Evolutionary conservation across 805 yeast genomes (phyloP).

Genomic region (Sungouiozyma intestinalis): DNA sequence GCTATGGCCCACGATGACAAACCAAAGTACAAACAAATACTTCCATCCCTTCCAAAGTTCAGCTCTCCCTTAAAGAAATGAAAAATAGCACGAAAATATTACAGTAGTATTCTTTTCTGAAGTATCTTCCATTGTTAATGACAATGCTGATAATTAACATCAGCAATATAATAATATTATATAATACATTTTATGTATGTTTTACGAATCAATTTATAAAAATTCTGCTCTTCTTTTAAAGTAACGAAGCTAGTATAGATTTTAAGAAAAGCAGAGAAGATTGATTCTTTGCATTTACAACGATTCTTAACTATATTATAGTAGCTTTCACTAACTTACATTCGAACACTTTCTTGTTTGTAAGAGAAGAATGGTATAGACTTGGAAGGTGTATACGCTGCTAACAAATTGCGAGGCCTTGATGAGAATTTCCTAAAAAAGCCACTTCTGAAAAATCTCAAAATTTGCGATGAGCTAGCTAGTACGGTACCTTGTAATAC

Average conservation of each 20-base stretch:
- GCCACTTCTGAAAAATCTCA: conserved; percentile 3
- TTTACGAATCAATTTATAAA: background rate
- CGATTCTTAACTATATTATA: too few species aligned
- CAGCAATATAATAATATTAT: background rate
- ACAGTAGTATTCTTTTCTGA: too few species aligned
- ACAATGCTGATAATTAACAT: background rate
- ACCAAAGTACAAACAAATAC: conserved; percentile 6
- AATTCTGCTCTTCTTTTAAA: background rate
- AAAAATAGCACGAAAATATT: background rate
- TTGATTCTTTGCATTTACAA: too few species aligned
- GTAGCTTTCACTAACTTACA: too few species aligned
- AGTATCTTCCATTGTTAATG: background rate
- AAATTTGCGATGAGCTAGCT: background rate
- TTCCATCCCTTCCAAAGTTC: background rate
- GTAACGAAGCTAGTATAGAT: too few species aligned
- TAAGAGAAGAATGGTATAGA: too few species aligned
- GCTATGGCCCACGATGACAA: conserved; percentile 9
- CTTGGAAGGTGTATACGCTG: too few species aligned
- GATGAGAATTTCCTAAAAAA: conserved; percentile 2
- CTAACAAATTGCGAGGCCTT: too few species aligned
- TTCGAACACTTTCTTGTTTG: too few species aligned
- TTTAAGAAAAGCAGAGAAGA: too few species aligned
- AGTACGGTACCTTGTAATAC: background rate
- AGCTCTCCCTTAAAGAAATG: background rate
- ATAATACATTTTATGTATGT: background rate